Percentiles rank a stretch among this genome's conserved stretches.
Evolutionary conservation across 2,329 filamentous ascomycete species (phyloP).

Genomic region (Talaromyces sp.): DNA sequence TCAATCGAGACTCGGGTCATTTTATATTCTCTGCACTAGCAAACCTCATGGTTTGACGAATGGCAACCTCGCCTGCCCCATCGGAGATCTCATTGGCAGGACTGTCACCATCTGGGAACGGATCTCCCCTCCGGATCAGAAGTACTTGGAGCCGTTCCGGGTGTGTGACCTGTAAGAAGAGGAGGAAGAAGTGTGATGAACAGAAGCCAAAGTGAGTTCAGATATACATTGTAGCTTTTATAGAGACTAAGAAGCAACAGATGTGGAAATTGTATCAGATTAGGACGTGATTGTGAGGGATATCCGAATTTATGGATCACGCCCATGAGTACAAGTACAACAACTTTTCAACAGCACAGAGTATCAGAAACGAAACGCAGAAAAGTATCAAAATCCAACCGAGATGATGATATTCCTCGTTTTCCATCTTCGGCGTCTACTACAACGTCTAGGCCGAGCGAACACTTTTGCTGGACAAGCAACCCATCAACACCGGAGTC

Average conservation of each 20-base stretch:
- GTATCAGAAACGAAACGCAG: slow-evolving; percentile 23
- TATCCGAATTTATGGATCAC: slow-evolving; percentile 38
- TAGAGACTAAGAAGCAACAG: slow-evolving; percentile 19
- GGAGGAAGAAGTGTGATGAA: slow-evolving; percentile 39
- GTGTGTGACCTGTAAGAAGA: slow-evolving; percentile 40
- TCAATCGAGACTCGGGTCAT: neutral
- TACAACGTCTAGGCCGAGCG: neutral
- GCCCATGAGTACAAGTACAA: slow-evolving; percentile 32
- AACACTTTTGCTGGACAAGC: neutral
- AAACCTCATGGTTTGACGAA: neutral
- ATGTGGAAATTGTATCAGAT: slow-evolving; percentile 31
- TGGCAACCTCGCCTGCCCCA: neutral
- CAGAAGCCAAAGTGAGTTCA: slow-evolving; percentile 32
- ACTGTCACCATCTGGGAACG: slow-evolving; percentile 12
- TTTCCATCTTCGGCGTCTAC: neutral
- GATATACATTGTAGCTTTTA: too few species aligned
- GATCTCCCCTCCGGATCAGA: slow-evolving; percentile 28
- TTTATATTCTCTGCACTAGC: neutral
- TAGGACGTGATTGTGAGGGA: slow-evolving; percentile 36
- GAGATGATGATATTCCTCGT: neutral
- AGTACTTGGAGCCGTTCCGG: slow-evolving; percentile 38
- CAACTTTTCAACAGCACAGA: slow-evolving; percentile 27
- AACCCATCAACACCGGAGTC: neutral
- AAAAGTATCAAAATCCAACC: slow-evolving; percentile 20
- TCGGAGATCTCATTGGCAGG: neutral